Percentiles rank a stretch among this genome's conserved stretches.
phyloP scores from a whole-genome alignment of 1,139 yeast species.

The Debaryomycetaceae sp. region DNA sequence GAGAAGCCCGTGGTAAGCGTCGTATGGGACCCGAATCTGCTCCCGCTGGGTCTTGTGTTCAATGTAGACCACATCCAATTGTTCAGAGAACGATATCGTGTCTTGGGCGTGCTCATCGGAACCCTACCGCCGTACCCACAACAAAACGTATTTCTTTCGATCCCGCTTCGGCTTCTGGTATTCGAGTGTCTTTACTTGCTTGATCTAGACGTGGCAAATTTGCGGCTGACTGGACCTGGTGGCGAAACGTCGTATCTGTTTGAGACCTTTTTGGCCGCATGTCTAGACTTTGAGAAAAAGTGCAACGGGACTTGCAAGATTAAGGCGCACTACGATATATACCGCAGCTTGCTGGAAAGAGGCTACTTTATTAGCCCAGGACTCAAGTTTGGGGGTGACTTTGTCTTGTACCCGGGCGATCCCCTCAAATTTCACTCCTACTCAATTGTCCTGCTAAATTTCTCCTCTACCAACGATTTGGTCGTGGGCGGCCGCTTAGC shows the following conservation, averaged over 20 bases:
- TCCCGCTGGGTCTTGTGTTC: conserved; percentile 31
- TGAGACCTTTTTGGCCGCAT: background rate
- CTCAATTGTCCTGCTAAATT: conserved; percentile 52
- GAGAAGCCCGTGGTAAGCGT: background rate
- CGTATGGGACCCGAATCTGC: background rate
- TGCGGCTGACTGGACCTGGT: too few relatives aligned
- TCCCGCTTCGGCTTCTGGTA: conserved; percentile 63
- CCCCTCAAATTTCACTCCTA: conserved; percentile 88
- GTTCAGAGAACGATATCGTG: conserved; percentile 38
- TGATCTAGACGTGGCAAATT: conserved; percentile 24
- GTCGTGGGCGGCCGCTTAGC: conserved; percentile 84
- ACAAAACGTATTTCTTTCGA: conserved; percentile 74
- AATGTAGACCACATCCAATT: conserved; percentile 39
- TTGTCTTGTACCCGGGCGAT: conserved; percentile 89
- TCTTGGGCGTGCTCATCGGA: conserved; percentile 72
- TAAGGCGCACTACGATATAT: conserved; percentile 4
- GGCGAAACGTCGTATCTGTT: background rate
- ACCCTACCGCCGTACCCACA: conserved; percentile 84
- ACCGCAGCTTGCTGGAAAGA: conserved; percentile 27
- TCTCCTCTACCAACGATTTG: conserved; percentile 41
- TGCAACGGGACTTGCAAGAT: background rate
- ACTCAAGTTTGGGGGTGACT: conserved; percentile 80
- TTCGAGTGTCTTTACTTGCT: conserved; percentile 70
- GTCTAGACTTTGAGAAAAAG: background rate
- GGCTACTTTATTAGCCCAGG: conserved; percentile 71